These are phyloP conservation scores for Evernia prunastri DNA, from an alignment of 495 filamentous ascomycete genomes.

Conservation along the genomic window DNA sequence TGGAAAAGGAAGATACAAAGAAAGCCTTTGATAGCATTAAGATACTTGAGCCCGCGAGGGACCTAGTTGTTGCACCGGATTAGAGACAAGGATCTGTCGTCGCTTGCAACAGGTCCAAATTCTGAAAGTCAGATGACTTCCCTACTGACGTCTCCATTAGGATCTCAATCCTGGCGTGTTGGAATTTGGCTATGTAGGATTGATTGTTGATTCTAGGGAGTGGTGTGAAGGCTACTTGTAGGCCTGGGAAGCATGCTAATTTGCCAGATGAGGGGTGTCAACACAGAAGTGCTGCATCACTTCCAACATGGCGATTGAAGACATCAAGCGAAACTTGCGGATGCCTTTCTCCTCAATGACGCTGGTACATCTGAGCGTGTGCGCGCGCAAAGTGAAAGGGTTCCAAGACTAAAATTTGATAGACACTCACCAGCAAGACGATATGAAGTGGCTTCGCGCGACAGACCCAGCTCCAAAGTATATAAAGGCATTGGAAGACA, in stretches of 20 bases:
- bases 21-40: conserved; percentile 12
- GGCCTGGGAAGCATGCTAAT: too few relatives aligned
- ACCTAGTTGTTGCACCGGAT: conserved; percentile 6
- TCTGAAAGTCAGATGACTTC: neutral
- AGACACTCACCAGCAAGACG: neutral
- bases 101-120: neutral
- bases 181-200: too few relatives aligned
- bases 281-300: too few relatives aligned
- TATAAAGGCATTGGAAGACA: conserved; percentile 19
- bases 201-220: too few relatives aligned
- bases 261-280: too few relatives aligned
- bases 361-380: neutral
- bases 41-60: conserved; percentile 8
- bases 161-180: too few relatives aligned
- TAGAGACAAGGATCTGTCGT: neutral
- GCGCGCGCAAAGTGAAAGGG: neutral
- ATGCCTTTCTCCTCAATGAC: neutral
- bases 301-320: too few relatives aligned
- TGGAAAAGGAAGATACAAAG: conserved; percentile 12
- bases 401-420: neutral
- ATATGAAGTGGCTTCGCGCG: conserved; percentile 23
- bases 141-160: neutral
- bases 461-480: conserved; percentile 27
- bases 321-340: neutral
- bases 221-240: too few relatives aligned